phyloP scores from a whole-genome alignment of 2,329 filamentous ascomycete genomes.

The Diaporthe sp. region DNA sequence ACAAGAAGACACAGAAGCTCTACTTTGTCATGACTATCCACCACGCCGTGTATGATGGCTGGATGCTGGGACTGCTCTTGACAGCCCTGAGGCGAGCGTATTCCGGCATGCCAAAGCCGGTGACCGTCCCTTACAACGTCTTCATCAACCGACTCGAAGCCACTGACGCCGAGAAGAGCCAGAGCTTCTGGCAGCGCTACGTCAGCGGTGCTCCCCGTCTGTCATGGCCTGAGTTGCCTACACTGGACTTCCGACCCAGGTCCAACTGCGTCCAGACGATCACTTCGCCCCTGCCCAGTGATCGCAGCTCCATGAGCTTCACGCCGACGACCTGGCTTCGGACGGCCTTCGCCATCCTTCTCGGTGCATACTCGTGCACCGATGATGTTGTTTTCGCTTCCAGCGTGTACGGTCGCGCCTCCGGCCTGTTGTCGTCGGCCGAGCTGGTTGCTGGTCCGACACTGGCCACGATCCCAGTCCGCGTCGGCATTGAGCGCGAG shows the following conservation, averaged over 20 bases:
- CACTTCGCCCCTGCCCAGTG: not conserved
- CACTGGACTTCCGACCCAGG: not conserved
- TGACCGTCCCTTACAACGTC: constrained; percentile 1
- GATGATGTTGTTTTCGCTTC: constrained; percentile 1
- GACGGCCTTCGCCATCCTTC: not conserved
- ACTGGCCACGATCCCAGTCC: constrained; percentile 7
- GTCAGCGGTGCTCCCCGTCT: not conserved
- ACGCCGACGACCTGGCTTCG: not conserved
- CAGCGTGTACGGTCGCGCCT: not conserved
- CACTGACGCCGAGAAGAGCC: not conserved
- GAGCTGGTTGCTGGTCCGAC: not conserved
- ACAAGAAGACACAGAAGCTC: not conserved
- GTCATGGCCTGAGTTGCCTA: not conserved
- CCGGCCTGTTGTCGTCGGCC: not conserved
- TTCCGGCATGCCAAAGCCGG: not conserved
- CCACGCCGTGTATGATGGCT: constrained; percentile 30
- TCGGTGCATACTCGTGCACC: not conserved
- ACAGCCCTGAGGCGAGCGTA: not conserved
- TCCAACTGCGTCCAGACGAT: not conserved
- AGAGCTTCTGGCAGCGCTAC: constrained; percentile 13
- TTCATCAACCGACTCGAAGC: constrained; percentile 6
- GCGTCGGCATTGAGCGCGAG: not conserved
- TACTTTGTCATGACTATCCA: constrained; percentile 28
- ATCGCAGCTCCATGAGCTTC: not conserved
- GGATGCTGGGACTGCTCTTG: constrained; percentile 26